Conservation (phyloP, 495 filamentous ascomycete species). For the Tuber brumale region DNA sequence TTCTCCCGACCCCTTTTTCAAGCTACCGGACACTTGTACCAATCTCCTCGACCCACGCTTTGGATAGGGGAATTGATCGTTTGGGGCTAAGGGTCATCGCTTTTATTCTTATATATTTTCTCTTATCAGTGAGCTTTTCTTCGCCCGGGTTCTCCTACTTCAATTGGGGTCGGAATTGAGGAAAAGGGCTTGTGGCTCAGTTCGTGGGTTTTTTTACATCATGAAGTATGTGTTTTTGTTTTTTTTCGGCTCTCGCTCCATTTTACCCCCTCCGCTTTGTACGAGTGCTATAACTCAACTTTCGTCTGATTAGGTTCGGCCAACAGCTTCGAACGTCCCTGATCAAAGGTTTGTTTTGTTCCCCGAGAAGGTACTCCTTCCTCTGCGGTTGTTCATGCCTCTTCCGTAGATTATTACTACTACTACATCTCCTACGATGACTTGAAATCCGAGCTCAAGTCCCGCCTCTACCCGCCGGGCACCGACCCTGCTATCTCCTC, state of each 20-base stretch:
- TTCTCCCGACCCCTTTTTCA: neutral
- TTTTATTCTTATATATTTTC: slow-evolving; percentile 8
- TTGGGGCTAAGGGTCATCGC: neutral
- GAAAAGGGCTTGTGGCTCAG: slow-evolving; percentile 11
- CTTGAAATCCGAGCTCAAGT: slow-evolving; percentile 77
- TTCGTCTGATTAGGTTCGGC: slow-evolving; percentile 67
- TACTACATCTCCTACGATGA: slow-evolving; percentile 97
- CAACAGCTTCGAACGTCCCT: slow-evolving; percentile 88
- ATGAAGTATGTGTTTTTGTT: slow-evolving; percentile 32
- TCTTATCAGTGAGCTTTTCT: neutral
- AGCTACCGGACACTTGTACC: slow-evolving; percentile 17
- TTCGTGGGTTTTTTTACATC: slow-evolving; percentile 12
- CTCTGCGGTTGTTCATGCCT: neutral
- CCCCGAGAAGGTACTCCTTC: neutral
- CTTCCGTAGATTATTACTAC: slow-evolving; percentile 68
- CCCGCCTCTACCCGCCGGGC: slow-evolving; percentile 46
- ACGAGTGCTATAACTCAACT: slow-evolving; percentile 18
- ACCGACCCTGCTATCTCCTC: slow-evolving; percentile 53
- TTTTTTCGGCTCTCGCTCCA: neutral
- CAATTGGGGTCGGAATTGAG: slow-evolving; percentile 6
- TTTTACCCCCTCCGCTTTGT: slow-evolving; percentile 6
- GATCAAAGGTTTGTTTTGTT: slow-evolving; percentile 52
- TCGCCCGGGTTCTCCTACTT: slow-evolving; percentile 13
- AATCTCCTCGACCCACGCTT: slow-evolving; percentile 36
- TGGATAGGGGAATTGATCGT: slow-evolving; percentile 13